Evolutionary conservation across 495 filamentous ascomycete genomes (phyloP).

Genomic region (Aspergillus homomorphus): DNA sequence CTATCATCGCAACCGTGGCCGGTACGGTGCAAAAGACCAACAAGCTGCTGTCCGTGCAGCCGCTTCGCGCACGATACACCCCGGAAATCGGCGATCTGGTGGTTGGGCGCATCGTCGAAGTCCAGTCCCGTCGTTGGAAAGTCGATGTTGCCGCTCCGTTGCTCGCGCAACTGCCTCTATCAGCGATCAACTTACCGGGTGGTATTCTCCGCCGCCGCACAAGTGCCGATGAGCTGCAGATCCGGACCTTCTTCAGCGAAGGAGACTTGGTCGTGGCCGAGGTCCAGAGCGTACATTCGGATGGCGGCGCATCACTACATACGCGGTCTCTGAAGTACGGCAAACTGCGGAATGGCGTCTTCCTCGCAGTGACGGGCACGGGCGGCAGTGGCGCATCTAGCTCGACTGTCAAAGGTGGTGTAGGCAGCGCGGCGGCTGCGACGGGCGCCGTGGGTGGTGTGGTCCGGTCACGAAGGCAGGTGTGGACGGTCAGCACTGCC

Average conservation of each 20-base stretch:
- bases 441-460: constrained; percentile 57
- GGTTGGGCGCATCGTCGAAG: constrained; percentile 87
- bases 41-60: constrained; percentile 87
- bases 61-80: constrained; percentile 87
- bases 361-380: constrained; percentile 73
- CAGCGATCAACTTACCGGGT: constrained; percentile 89
- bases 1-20: constrained; percentile 81
- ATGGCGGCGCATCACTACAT: constrained; percentile 82
- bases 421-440: constrained; percentile 23
- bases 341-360: constrained; percentile 88
- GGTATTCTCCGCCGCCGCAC: constrained; percentile 89
- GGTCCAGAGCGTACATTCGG: constrained; percentile 77
- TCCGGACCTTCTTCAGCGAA: constrained; percentile 87
- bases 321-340: constrained; percentile 89
- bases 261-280: constrained; percentile 88
- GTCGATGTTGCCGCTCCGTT: constrained; percentile 86
- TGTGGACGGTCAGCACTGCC: constrained; percentile 72
- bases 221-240: constrained; percentile 91
- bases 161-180: constrained; percentile 77
- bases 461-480: constrained; percentile 72
- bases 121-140: constrained; percentile 85
- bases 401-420: constrained; percentile 32
- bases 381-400: constrained; percentile 62
- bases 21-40: constrained; percentile 88
- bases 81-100: constrained; percentile 96